Percentiles rank a stretch among this genome's conserved stretches.
Conservation (phyloP, 352 stramenopile species). For the Phytophthora citricola region DNA sequence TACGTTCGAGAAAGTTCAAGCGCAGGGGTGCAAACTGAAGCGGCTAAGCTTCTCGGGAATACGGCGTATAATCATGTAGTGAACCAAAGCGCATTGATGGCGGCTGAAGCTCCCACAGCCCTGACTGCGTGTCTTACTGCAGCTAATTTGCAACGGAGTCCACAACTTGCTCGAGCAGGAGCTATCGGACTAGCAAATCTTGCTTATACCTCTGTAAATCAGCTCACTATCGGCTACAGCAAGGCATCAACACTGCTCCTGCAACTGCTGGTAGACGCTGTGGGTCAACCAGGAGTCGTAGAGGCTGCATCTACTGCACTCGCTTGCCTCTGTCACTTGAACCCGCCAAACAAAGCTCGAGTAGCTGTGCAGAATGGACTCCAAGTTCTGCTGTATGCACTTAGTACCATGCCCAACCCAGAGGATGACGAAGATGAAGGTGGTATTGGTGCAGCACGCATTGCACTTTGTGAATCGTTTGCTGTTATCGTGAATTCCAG, state of each 20-base stretch:
- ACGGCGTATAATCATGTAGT: conserved; percentile 71
- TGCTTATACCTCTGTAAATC: conserved; percentile 70
- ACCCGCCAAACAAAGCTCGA: conserved; percentile 72
- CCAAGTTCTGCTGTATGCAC: conserved; percentile 72
- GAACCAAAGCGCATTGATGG: conserved; percentile 75
- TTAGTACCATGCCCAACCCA: conserved; percentile 35
- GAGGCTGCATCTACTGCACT: conserved; percentile 58
- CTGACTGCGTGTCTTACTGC: conserved; percentile 43
- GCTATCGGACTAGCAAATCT: conserved; percentile 71
- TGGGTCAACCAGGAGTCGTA: conserved; percentile 42
- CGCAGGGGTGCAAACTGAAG: conserved; percentile 51
- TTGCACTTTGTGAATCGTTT: conserved; percentile 61
- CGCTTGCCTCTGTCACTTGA: conserved; percentile 65
- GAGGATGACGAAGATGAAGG: conserved; percentile 36
- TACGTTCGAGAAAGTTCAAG: conserved; percentile 56
- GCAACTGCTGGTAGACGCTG: conserved; percentile 68
- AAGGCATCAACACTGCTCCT: conserved; percentile 67
- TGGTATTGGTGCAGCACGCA: conserved; percentile 43
- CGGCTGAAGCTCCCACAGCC: conserved; percentile 57
- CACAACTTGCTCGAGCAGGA: conserved; percentile 50
- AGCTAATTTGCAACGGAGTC: conserved; percentile 41
- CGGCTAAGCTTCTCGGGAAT: conserved; percentile 73
- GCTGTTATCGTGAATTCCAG: conserved; percentile 54
- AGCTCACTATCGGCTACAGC: conserved; percentile 79
- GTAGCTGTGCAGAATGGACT: conserved; percentile 70